Base-by-base conservation (phyloP, 2,329 filamentous ascomycete genomes). In the Penicillium sclerotiorum region DNA sequence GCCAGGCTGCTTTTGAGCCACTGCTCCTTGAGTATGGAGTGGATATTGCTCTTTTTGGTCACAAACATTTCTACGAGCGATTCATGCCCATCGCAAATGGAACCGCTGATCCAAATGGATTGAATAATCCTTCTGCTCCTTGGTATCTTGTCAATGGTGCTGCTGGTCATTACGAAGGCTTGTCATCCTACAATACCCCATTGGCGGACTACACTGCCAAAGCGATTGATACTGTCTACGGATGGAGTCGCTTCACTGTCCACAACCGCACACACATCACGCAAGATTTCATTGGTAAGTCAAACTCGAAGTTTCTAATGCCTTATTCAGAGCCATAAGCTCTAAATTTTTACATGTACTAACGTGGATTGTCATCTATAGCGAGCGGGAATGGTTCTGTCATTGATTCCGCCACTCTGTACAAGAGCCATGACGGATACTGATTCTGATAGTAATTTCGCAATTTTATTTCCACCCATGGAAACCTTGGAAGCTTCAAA, bases 231-330 rank as follows among this genome's bases (percentile, higher is more conserved):
- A 59, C 58, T 9, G 65, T 59, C 6, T 76, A 72, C 50, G 68
- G 71, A 20, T 75, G 70, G 67, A 66, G 60, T 38, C 62, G 57
- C 35, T 56, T 76, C 37, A 71, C 66, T 2, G 73, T 76, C 50
- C 70, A 73, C 58, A 74, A 75, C 56, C 60, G 62, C 43, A 68
- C 69, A 3, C 71, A 75, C 50, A 33, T 75, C 59, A 69, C 65
- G 12, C 68, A 71, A 52, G 64, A 73, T 18, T 70, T 70, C 39
- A 53, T 75, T 18, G 61, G 62, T 43, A 20, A 43, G 40, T 32
- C 12, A n/a, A 15, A 2, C 30, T 33, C 7, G 7, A 7, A 28
- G 7, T 12, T 28, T 28, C 12, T 28, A 7, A 7, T 28, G 12
- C 25, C 25, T 28, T 28, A 7, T 28, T n/a, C 15, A 13, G 12